phyloP scores from a whole-genome alignment of 2,329 filamentous ascomycete species.

The Colletotrichum lindemuthianum region DNA sequence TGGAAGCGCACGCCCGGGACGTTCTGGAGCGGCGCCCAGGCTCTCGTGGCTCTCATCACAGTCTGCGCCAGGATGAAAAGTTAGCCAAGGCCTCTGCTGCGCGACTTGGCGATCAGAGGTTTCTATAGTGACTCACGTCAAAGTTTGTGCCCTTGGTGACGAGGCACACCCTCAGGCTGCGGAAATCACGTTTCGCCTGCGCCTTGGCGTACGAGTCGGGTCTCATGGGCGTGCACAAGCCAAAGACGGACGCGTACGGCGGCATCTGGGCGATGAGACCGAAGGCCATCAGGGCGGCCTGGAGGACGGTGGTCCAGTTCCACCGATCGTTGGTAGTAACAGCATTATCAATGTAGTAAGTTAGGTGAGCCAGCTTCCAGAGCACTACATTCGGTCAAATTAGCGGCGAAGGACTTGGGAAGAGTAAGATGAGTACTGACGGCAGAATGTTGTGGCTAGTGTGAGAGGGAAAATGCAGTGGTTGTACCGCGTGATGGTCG shows the following conservation, averaged over 20 bases:
- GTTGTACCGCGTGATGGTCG: constrained; percentile 10
- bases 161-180: constrained; percentile 8
- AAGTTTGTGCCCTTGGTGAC: constrained; percentile 19
- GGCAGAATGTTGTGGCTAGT: constrained; percentile 5
- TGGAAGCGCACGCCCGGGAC: constrained; percentile 6
- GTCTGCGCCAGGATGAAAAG: background rate
- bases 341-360: constrained; percentile 2
- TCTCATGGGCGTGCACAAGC: constrained; percentile 10
- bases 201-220: background rate
- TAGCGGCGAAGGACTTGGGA: background rate
- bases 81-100: too few relatives aligned
- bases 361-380: constrained; percentile 8
- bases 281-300: background rate
- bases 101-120: too few relatives aligned
- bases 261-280: constrained; percentile 6
- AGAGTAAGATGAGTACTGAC: background rate
- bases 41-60: constrained; percentile 8
- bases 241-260: constrained; percentile 1
- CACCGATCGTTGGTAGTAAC: background rate
- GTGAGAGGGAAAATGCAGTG: constrained; percentile 3
- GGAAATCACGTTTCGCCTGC: constrained; percentile 11
- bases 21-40: constrained; percentile 6
- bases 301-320: constrained; percentile 10
- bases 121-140: background rate
- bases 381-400: background rate